Evolutionary conservation across 495 filamentous ascomycete genomes (phyloP).

Genomic region (Podospora tetraspora): DNA sequence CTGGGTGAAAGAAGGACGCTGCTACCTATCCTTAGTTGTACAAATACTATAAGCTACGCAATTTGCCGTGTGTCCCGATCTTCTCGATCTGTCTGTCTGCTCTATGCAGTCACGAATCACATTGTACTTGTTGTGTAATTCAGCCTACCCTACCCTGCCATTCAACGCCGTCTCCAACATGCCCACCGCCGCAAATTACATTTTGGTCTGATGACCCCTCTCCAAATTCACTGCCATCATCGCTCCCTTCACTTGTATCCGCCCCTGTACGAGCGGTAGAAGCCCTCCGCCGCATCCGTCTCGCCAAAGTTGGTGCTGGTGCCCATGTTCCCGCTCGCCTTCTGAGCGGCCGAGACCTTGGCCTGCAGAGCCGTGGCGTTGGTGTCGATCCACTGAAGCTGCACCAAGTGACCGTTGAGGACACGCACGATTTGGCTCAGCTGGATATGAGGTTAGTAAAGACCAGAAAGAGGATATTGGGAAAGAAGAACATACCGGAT

Average conservation of each 20-base stretch:
- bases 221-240: neutral
- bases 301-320: constrained; percentile 51
- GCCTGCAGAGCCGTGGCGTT: constrained; percentile 72
- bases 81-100: neutral
- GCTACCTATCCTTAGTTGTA: constrained; percentile 6
- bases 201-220: neutral
- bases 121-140: neutral
- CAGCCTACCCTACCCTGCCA: neutral
- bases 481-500: constrained; percentile 91
- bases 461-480: too few species aligned
- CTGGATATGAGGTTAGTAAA: constrained; percentile 41
- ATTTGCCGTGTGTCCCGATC: neutral
- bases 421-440: constrained; percentile 90
- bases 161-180: constrained; percentile 2
- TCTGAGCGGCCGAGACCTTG: constrained; percentile 75
- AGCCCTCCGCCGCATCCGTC: constrained; percentile 69
- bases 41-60: constrained; percentile 12
- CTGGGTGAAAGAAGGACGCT: neutral
- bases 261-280: constrained; percentile 73
- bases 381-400: constrained; percentile 86
- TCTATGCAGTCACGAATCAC: constrained; percentile 1
- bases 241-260: constrained; percentile 22
- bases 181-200: neutral
- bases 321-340: constrained; percentile 62
- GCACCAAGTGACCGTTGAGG: constrained; percentile 82